Conservation (phyloP, 1,284 basidiomycete species). For the Trichosporon sp. region DNA sequence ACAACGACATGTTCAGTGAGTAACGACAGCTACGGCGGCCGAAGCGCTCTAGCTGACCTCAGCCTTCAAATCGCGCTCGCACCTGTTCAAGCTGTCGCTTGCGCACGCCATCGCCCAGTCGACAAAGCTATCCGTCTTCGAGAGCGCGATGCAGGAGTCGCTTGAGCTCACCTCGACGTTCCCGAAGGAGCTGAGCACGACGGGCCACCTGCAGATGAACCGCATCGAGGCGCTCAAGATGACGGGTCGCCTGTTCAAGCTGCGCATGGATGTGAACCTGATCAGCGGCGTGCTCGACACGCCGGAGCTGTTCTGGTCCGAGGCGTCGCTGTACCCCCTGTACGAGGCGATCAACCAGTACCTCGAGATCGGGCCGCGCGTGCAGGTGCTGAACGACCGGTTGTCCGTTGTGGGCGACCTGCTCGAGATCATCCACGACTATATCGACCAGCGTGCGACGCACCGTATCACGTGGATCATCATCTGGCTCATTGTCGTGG, state of each 20-base stretch:
- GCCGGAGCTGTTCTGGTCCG: conserved; percentile 92
- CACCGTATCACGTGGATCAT: conserved; percentile 92
- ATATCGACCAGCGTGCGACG: conserved; percentile 86
- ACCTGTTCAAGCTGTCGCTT: conserved; percentile 68
- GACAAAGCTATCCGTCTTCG: conserved; percentile 84
- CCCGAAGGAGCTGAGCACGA: conserved; percentile 74
- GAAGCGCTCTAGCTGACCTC: conserved; percentile 50
- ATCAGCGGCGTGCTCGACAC: conserved; percentile 92
- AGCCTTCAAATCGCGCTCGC: conserved; percentile 85
- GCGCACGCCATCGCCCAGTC: conserved; percentile 93
- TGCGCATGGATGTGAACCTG: conserved; percentile 84
- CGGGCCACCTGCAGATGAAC: conserved; percentile 71
- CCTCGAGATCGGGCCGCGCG: conserved; percentile 82
- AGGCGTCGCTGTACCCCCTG: conserved; percentile 79
- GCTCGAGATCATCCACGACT: conserved; percentile 87
- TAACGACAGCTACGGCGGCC: background rate
- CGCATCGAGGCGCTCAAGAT: conserved; percentile 79
- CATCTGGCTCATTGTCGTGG: conserved; percentile 88
- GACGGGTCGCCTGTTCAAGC: conserved; percentile 81
- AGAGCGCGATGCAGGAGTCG: conserved; percentile 72
- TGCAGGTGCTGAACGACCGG: conserved; percentile 83
- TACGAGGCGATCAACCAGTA: conserved; percentile 94
- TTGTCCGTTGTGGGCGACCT: conserved; percentile 81
- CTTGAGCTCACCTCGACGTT: conserved; percentile 76
- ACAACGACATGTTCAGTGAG: conserved; percentile 55